Evolutionary conservation across 805 yeast genomes (phyloP).

Genomic region (Starmerella vaccinii): DNA sequence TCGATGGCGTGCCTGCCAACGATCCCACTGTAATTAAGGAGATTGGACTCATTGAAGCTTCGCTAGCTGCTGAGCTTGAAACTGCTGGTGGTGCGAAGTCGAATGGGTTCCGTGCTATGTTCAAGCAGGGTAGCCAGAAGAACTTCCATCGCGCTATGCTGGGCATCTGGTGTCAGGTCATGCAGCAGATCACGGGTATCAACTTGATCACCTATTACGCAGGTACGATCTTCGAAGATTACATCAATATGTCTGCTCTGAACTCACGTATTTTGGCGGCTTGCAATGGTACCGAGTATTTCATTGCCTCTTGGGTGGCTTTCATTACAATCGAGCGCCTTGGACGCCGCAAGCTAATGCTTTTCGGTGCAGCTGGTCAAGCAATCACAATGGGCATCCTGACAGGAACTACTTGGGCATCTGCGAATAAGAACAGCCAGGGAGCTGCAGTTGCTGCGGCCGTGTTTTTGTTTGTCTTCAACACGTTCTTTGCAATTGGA

Average conservation of each 20-base stretch:
- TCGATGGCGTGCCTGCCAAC: slow-evolving; percentile 23
- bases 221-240: slow-evolving; percentile 42
- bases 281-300: slow-evolving; percentile 36
- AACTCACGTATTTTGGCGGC: slow-evolving; percentile 40
- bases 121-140: slow-evolving; percentile 23
- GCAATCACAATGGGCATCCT: slow-evolving; percentile 30
- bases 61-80: slow-evolving; percentile 12
- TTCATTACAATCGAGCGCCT: slow-evolving; percentile 43
- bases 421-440: slow-evolving; percentile 29
- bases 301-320: slow-evolving; percentile 39
- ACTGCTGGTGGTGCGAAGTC: slow-evolving; percentile 9
- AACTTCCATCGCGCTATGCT: slow-evolving; percentile 30
- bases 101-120: slow-evolving; percentile 34
- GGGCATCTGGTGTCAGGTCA: slow-evolving; percentile 31
- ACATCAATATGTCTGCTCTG: slow-evolving; percentile 38
- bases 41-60: slow-evolving; percentile 14
- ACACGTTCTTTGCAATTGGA: slow-evolving; percentile 44
- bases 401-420: slow-evolving; percentile 31
- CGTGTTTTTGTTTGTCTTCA: slow-evolving; percentile 46
- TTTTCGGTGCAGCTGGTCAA: slow-evolving; percentile 34
- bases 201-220: slow-evolving; percentile 51
- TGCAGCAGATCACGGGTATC: slow-evolving; percentile 39
- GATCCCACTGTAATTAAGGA: slow-evolving; percentile 6
- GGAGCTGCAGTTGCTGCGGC: slow-evolving; percentile 52
- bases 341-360: slow-evolving; percentile 39